Base-by-base conservation (phyloP, 805 yeast genomes). In the Hanseniaspora taiwanica region DNA sequence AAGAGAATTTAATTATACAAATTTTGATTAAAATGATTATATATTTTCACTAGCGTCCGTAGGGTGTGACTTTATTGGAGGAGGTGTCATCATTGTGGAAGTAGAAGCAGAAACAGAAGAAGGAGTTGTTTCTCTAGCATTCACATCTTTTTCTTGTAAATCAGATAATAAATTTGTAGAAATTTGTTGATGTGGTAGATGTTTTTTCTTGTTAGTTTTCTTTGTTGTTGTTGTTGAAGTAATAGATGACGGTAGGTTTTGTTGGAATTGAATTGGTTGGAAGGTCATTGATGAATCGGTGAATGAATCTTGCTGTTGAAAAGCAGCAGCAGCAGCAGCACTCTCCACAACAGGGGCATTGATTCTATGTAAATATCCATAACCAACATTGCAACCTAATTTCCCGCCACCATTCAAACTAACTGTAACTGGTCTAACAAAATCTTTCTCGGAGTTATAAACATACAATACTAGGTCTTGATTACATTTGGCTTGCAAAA, bases 341-440 rank as follows among this genome's bases (percentile, higher is more conserved):
- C 23, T 37, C 14, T n/a, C 36, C 5, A 54, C 56, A 1, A 76
- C 74, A 1, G 97, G 96, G n/a, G n/a, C n/a, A n/a, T n/a, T n/a
- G n/a, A 83, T 60, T 44, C 91, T 65, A 55, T 89, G 97, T 38
- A 89, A 63, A 39, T 81, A 68, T 0, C 98, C 98, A 52, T 86
- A 87, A 0, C 96, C 97, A 16, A 89, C 93, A 47, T 87, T 94
- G 61, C 96, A 86, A 2, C 98, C 98, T 27, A 89, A 62, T 27
- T 85, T 65, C 1, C 95, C 94, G 47, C 65, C 71, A 13, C 87
- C 85, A n/a, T 86, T 84, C 2, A 84, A 81, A 40, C 72, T 65
- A n/a, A 87, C 83, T 0, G 82, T 76, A 3, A 89, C 87, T 0
- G 95, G 94, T 49, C 98, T 71, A 31, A 85, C 78, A 12, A 81